phyloP scores from a whole-genome alignment of 2,329 filamentous ascomycete species.

The Penicillium thymicola region DNA sequence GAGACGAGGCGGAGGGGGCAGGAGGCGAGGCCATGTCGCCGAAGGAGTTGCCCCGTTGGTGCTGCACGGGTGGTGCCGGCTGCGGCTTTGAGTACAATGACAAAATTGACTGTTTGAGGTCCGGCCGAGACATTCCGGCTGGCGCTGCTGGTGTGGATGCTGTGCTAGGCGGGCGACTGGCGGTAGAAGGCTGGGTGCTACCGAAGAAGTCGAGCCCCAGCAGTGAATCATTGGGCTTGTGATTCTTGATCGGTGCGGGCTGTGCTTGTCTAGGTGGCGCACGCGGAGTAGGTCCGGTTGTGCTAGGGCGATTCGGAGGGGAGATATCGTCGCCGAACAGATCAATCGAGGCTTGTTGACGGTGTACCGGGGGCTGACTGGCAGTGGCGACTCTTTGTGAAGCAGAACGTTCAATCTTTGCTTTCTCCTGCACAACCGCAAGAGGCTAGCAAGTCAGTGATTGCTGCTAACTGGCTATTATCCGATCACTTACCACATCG shows the following conservation, averaged over 20 bases:
- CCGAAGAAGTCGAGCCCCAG: slow-evolving; percentile 92
- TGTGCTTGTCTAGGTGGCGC: slow-evolving; percentile 66
- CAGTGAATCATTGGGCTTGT: slow-evolving; percentile 78
- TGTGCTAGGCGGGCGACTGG: slow-evolving; percentile 74
- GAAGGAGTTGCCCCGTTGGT: slow-evolving; percentile 62
- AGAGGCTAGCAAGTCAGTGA: slow-evolving; percentile 51
- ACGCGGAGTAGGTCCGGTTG: slow-evolving; percentile 63
- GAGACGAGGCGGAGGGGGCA: slow-evolving; percentile 29
- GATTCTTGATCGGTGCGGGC: slow-evolving; percentile 50
- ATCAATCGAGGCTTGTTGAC: slow-evolving; percentile 59
- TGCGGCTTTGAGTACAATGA: slow-evolving; percentile 90
- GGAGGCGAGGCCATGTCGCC: slow-evolving; percentile 62
- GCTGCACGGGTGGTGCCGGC: slow-evolving; percentile 47
- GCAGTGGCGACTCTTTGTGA: slow-evolving; percentile 50
- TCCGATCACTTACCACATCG: slow-evolving; percentile 61
- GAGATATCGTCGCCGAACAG: slow-evolving; percentile 75
- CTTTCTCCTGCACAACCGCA: slow-evolving; percentile 67
- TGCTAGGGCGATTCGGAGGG: slow-evolving; percentile 67
- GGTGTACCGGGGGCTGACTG: slow-evolving; percentile 46
- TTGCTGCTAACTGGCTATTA: background rate
- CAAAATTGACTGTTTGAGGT: slow-evolving; percentile 94
- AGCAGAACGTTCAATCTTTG: slow-evolving; percentile 60
- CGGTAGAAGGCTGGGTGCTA: slow-evolving; percentile 64
- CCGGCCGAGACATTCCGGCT: slow-evolving; percentile 72
- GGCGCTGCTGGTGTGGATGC: slow-evolving; percentile 58